Evolutionary conservation across 2,329 filamentous ascomycete species (phyloP).

Genomic region (Chaetomiaceae sp.): DNA sequence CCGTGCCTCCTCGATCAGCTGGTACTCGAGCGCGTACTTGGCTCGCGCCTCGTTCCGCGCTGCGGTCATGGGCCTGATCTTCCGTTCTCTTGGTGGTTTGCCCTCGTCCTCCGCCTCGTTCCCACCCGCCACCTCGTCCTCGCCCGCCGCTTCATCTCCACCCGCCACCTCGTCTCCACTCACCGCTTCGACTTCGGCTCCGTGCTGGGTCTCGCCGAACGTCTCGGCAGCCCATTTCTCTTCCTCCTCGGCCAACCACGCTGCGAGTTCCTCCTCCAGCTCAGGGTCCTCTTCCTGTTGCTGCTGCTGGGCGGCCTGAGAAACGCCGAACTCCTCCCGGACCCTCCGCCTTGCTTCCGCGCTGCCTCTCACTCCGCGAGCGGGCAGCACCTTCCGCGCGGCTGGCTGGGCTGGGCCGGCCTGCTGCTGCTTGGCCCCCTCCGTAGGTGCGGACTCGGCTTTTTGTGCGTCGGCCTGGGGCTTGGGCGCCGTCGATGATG

Average conservation of each 20-base stretch:
- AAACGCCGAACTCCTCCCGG: neutral
- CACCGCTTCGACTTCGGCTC: too few species aligned
- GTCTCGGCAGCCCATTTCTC: neutral
- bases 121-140: too few species aligned
- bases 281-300: neutral
- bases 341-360: neutral
- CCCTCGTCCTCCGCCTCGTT: too few species aligned
- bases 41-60: neutral
- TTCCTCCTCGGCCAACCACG: neutral
- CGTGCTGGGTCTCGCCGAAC: too few species aligned
- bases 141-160: too few species aligned
- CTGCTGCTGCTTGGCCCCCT: neutral
- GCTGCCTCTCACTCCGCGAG: neutral
- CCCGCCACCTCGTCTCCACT: too few species aligned
- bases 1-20: neutral
- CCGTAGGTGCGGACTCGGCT: neutral
- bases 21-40: neutral
- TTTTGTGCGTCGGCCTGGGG: neutral
- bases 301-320: neutral
- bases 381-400: constrained; percentile 1
- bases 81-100: constrained; percentile 4
- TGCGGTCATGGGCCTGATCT: neutral
- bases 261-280: neutral
- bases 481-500: neutral
- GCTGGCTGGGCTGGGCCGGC: neutral